These are phyloP conservation scores for Penicillium brasilianum DNA, from an alignment of 2,329 filamentous ascomycete genomes.

Conservation along the genomic window DNA sequence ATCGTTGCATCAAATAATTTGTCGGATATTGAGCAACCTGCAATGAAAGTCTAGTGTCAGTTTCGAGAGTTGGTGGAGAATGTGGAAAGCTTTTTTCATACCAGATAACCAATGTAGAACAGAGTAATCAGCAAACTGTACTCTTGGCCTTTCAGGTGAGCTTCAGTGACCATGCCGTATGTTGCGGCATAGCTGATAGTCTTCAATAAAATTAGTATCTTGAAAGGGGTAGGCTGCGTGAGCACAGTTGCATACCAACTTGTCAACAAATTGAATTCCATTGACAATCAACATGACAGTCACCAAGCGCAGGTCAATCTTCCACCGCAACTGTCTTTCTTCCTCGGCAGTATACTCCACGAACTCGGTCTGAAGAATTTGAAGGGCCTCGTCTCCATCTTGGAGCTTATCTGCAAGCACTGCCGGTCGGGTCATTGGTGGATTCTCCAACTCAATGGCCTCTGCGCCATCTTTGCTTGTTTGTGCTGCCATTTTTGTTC, in stretches of 20 bases:
- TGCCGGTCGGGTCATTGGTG: background rate
- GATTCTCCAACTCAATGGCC: slow-evolving; percentile 10
- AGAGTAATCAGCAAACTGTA: background rate
- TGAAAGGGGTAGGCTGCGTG: background rate
- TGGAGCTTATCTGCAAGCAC: slow-evolving; percentile 7
- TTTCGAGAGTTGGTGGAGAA: background rate
- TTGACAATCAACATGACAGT: background rate
- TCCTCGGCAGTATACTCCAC: background rate
- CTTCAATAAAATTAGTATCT: background rate
- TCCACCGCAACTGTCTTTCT: background rate
- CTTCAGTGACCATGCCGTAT: background rate
- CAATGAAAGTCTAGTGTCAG: background rate
- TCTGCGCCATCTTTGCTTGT: background rate
- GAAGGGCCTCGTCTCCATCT: background rate
- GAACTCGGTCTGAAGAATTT: background rate
- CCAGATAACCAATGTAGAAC: background rate
- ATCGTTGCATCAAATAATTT: background rate
- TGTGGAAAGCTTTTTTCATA: background rate
- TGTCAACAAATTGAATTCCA: background rate
- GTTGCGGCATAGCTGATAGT: background rate
- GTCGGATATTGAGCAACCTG: background rate
- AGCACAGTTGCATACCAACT: background rate
- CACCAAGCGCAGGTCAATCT: background rate
- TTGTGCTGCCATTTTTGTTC: background rate
- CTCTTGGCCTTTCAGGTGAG: background rate